Evolutionary conservation across 257 asterid species (phyloP).

Genomic region (Scutellaria barbata): DNA sequence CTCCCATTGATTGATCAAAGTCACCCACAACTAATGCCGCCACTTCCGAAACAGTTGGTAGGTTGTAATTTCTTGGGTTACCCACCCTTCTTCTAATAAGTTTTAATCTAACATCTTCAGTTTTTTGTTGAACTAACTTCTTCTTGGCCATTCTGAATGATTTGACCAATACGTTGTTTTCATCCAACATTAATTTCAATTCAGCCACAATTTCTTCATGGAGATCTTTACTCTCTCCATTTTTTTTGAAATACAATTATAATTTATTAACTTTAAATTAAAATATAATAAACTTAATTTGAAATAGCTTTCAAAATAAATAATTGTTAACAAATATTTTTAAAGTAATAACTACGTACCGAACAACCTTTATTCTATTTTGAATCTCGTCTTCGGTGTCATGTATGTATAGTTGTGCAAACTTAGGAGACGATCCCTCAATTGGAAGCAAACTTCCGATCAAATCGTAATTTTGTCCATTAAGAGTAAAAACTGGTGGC

Average conservation of each 20-base stretch:
- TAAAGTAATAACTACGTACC: background rate
- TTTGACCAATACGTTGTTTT: background rate
- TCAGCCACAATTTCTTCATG: background rate
- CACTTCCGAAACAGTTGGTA: background rate
- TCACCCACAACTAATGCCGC: slow-evolving; percentile 10
- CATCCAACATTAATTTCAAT: background rate
- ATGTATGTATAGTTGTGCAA: background rate
- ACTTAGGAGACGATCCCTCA: background rate
- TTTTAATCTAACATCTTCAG: background rate
- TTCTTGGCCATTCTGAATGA: background rate
- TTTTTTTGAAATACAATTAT: too few species aligned
- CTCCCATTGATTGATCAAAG: background rate
- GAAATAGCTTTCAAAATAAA: too few species aligned
- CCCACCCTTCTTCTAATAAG: background rate
- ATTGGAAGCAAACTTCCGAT: background rate
- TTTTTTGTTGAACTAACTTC: too few species aligned
- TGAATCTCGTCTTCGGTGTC: background rate
- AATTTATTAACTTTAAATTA: too few species aligned
- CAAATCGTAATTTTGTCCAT: background rate
- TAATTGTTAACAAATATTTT: background rate
- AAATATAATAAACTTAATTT: too few species aligned
- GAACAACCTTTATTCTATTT: background rate
- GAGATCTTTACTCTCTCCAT: background rate
- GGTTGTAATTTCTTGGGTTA: background rate
- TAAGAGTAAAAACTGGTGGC: background rate